These are phyloP conservation scores for Starmerella apis DNA, from an alignment of 805 yeast genomes.

Conservation along the genomic window DNA sequence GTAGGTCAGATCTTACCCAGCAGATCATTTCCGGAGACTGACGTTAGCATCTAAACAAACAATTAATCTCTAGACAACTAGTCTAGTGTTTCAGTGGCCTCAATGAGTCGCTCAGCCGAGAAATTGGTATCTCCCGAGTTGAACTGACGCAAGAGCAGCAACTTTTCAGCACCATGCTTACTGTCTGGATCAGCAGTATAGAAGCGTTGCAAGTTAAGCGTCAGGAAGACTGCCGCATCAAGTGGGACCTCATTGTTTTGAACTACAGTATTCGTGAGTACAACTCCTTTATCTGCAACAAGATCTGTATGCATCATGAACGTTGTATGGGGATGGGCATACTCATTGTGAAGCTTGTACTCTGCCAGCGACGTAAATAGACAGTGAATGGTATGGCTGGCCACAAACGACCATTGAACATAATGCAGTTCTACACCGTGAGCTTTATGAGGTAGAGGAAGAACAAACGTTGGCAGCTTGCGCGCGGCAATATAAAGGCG, in stretches of 20 bases:
- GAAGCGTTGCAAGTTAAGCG: conserved; percentile 43
- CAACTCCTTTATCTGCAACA: conserved; percentile 44
- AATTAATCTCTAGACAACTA: conserved; percentile 12
- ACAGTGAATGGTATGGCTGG: conserved; percentile 73
- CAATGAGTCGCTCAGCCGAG: conserved; percentile 53
- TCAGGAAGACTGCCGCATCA: conserved; percentile 66
- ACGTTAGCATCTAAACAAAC: background rate
- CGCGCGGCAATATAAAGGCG: conserved; percentile 55
- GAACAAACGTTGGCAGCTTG: conserved; percentile 69
- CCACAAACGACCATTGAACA: conserved; percentile 88
- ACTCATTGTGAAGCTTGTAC: conserved; percentile 80
- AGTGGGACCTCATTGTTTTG: conserved; percentile 53
- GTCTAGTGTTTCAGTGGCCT: conserved; percentile 66
- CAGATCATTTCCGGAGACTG: too few species aligned
- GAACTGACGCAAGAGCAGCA: conserved; percentile 53
- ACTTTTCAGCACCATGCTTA: conserved; percentile 37
- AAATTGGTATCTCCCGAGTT: conserved; percentile 60
- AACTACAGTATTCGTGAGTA: conserved; percentile 76
- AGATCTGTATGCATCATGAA: conserved; percentile 78
- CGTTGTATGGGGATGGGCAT: conserved; percentile 90
- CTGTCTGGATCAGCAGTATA: conserved; percentile 36
- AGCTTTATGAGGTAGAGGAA: conserved; percentile 64
- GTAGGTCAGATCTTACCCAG: background rate
- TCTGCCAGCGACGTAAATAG: conserved; percentile 86
- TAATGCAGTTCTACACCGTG: conserved; percentile 65